These are phyloP conservation scores for Calonectria naviculata DNA, from an alignment of 2,329 filamentous ascomycete genomes.

Conservation along the genomic window DNA sequence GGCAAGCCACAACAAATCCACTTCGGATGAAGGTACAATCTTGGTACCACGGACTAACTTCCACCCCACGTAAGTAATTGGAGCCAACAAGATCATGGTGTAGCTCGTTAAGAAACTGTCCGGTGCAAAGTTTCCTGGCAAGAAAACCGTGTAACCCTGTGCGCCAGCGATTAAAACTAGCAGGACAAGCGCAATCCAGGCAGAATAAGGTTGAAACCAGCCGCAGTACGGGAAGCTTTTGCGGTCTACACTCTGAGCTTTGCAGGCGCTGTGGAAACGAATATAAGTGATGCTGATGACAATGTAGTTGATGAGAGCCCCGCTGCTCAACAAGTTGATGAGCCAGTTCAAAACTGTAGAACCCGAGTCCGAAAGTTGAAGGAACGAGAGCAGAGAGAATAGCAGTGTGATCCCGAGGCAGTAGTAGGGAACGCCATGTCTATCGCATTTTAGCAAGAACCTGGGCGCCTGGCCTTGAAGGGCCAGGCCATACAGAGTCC, in stretches of 20 bases:
- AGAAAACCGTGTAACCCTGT: background rate
- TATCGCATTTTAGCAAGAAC: background rate
- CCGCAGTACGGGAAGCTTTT: slow-evolving; percentile 64
- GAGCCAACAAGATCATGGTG: background rate
- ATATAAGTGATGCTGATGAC: slow-evolving; percentile 59
- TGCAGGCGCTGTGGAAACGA: slow-evolving; percentile 60
- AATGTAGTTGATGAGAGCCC: slow-evolving; percentile 69
- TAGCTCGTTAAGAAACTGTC: background rate
- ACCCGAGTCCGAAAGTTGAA: background rate
- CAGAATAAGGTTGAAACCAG: slow-evolving; percentile 65
- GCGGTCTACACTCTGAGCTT: slow-evolving; percentile 63
- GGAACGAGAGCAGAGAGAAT: background rate
- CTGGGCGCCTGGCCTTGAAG: slow-evolving; percentile 7
- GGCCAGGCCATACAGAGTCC: slow-evolving; percentile 45
- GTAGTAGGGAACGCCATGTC: slow-evolving; percentile 7
- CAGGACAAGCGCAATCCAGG: slow-evolving; percentile 49
- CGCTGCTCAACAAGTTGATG: slow-evolving; percentile 63
- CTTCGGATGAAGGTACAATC: no score
- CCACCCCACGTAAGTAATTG: background rate
- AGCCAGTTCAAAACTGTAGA: slow-evolving; percentile 59
- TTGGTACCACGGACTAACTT: background rate
- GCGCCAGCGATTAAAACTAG: no score
- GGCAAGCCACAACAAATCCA: no score
- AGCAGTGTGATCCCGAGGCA: slow-evolving; percentile 1
- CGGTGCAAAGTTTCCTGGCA: background rate